Conservation (phyloP, 768 basidiomycete genomes). For the Lactifluus piperatus region DNA sequence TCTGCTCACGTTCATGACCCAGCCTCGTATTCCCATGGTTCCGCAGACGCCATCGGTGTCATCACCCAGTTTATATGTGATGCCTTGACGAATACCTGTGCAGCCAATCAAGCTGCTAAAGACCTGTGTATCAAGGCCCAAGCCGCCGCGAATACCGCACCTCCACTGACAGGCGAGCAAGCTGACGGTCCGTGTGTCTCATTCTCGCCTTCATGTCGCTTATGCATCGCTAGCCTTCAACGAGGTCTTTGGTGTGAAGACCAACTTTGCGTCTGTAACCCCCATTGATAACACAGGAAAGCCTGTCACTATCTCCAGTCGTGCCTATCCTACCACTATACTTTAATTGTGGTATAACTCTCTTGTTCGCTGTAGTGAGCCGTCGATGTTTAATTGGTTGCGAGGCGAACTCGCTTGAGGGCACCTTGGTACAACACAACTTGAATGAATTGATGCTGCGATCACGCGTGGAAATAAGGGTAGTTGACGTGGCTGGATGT, state of each 20-base stretch:
- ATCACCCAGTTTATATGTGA: slow-evolving; percentile 50
- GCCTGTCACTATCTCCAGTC: slow-evolving; percentile 23
- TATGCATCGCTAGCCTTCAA: slow-evolving; percentile 39
- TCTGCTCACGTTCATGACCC: background rate
- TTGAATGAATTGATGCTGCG: too few relatives aligned
- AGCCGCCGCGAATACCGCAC: slow-evolving; percentile 34
- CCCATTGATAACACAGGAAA: slow-evolving; percentile 39
- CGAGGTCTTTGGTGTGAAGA: slow-evolving; percentile 43
- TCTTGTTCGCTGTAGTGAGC: too few relatives aligned
- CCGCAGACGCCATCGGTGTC: slow-evolving; percentile 29
- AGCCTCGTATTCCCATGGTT: slow-evolving; percentile 14
- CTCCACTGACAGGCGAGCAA: slow-evolving; percentile 35
- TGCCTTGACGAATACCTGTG: slow-evolving; percentile 39
- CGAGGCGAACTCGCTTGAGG: too few relatives aligned
- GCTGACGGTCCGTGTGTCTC: slow-evolving; percentile 33
- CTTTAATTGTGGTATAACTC: too few relatives aligned
- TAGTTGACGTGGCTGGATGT: too few relatives aligned
- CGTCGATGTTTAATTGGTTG: too few relatives aligned
- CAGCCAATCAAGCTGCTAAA: slow-evolving; percentile 40
- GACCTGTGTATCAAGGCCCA: slow-evolving; percentile 34
- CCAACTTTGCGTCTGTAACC: slow-evolving; percentile 40
- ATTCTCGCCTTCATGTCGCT: background rate
- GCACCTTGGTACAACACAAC: too few relatives aligned
- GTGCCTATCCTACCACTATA: slow-evolving; percentile 4
- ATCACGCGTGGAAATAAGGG: too few relatives aligned